phyloP scores from a whole-genome alignment of 1,139 yeast species.

The Nakaseomyces kungkrabaensis region DNA sequence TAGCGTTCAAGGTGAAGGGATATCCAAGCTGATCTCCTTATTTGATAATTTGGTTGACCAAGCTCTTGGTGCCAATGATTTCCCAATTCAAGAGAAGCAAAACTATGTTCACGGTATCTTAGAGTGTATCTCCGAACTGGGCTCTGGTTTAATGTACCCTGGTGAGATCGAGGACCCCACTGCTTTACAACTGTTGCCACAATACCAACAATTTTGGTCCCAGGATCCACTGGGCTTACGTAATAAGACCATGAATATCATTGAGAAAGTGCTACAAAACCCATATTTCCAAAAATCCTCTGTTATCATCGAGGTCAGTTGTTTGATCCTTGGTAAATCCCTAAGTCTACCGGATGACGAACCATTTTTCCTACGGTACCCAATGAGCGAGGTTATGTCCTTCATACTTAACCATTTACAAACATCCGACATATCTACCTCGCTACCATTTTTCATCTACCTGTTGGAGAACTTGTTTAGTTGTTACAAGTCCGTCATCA shows the following conservation, averaged over 20 bases:
- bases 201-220: slow-evolving; percentile 26
- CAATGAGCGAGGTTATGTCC: slow-evolving; percentile 22
- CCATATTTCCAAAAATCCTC: slow-evolving; percentile 18
- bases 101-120: slow-evolving; percentile 44
- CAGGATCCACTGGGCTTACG: slow-evolving; percentile 36
- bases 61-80: slow-evolving; percentile 10
- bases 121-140: slow-evolving; percentile 54
- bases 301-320: slow-evolving; percentile 24
- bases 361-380: slow-evolving; percentile 24
- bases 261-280: slow-evolving; percentile 19
- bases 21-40: slow-evolving; percentile 22
- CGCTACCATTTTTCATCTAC: slow-evolving; percentile 25
- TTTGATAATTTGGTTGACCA: slow-evolving; percentile 19
- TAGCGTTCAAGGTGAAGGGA: slow-evolving; percentile 31
- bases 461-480: slow-evolving; percentile 21
- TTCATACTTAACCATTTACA: slow-evolving; percentile 17
- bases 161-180: slow-evolving; percentile 39
- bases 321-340: slow-evolving; percentile 26
- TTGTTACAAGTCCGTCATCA: slow-evolving; percentile 16
- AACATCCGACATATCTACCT: slow-evolving; percentile 15
- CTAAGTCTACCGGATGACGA: slow-evolving; percentile 21
- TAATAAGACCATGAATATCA: slow-evolving; percentile 28
- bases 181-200: slow-evolving; percentile 23
- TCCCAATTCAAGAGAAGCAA: slow-evolving; percentile 13
- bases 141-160: slow-evolving; percentile 54